Evolutionary conservation across 768 basidiomycete genomes (phyloP), one percentile per base, ranked within the genome.

Genomic region (Boletus pseudo-olivaceus): DNA sequence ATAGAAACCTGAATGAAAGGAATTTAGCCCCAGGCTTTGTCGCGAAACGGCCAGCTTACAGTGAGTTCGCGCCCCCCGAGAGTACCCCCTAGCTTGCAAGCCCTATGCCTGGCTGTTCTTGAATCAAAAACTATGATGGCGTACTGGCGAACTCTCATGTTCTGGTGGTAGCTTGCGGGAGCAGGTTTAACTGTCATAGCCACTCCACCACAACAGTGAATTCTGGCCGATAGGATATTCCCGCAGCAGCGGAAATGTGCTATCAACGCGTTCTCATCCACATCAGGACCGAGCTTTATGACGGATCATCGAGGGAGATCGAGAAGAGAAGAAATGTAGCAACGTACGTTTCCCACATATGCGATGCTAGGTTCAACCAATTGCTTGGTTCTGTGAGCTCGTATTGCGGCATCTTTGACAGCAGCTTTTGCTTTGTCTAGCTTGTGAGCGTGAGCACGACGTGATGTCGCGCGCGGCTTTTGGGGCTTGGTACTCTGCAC

Each of bases 271-370:
- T 53, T n/a, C 53, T 72, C 67, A 17, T 65, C 62, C 20, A 62
- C 58, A 0, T 56, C 58, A 4, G 75, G 68, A 40, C 72, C 63
- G 30, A 77, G 45, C 74, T 76, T 55, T 53, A 37, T 43, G 48
- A 52, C 37, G 30, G 10, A 37, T 59, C 17, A 45, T 47, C 41
- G 32, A 58, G 32, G 49, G 42, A 47, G 43, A 41, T 32, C 11
- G 23, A 43, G 42, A 49, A 8, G 26, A 40, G 45, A 40, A n/a
- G n/a, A 5, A 33, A 10, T 9, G 35, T 7, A 6, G 12, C 11
- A 14, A 72, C 83, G 56, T 60, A 87, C 87, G 63, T 87, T 87
- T 38, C 87, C 85, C 19, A 85, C 80, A 59, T 74, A 87, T 23
- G 82, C 75, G 54, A 71, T 73, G 32, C 65, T 67, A 51, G 64